Percentiles rank a stretch among this genome's conserved stretches.
Evolutionary conservation across 2,329 filamentous ascomycete species (phyloP).

Genomic region (Epichloe gansuensis): DNA sequence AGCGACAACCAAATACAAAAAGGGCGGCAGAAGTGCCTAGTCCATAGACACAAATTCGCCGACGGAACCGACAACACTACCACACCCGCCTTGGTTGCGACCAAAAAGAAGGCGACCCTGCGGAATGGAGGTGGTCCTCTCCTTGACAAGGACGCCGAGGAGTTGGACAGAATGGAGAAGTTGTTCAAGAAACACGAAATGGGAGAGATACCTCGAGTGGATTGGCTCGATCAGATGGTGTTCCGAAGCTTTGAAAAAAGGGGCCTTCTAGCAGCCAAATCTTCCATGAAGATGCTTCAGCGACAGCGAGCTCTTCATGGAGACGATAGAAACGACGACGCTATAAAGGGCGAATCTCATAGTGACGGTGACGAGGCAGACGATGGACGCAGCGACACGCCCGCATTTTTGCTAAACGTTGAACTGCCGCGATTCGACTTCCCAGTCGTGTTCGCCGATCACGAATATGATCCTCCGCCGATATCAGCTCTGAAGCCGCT

Average conservation of each 20-base stretch:
- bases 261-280: constrained; percentile 49
- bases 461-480: constrained; percentile 78
- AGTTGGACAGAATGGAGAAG: constrained; percentile 78
- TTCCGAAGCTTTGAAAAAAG: constrained; percentile 81
- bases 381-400: constrained; percentile 34
- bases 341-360: constrained; percentile 14
- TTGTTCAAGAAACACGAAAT: constrained; percentile 97
- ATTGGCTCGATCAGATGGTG: constrained; percentile 92
- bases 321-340: constrained; percentile 22
- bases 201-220: constrained; percentile 83
- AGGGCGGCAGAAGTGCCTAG: constrained; percentile 78
- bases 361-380: constrained; percentile 17
- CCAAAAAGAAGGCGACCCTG: constrained; percentile 38
- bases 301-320: constrained; percentile 30
- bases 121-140: constrained; percentile 35
- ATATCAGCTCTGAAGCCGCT: constrained; percentile 59
- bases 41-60: constrained; percentile 70
- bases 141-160: constrained; percentile 61
- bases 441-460: constrained; percentile 85
- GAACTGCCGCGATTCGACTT: constrained; percentile 94
- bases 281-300: constrained; percentile 46
- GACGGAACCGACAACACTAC: constrained; percentile 72
- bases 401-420: constrained; percentile 70
- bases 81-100: constrained; percentile 56
- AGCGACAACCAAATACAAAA: constrained; percentile 82